Base-by-base conservation (phyloP, 2,329 filamentous ascomycete species). In the Aspergillus sergii region DNA sequence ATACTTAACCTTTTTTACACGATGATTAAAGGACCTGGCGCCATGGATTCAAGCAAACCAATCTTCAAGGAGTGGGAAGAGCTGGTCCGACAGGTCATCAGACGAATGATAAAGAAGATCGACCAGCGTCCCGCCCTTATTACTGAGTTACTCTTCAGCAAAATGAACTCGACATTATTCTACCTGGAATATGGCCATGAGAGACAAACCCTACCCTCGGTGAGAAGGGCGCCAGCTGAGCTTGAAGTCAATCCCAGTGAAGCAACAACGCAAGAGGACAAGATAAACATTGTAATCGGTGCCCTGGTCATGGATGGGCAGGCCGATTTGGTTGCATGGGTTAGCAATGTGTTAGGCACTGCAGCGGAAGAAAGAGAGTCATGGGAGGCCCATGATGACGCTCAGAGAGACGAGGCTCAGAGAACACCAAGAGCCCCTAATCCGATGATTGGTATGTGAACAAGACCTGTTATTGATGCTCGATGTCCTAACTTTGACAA, bases 131-230 rank as follows among this genome's bases (percentile, higher is more conserved):
- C 93, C 0, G 92, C 94, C 66, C 82, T 97, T 46, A 85, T 96
- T 57, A 90, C 96, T 0, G 95, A 99, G 78, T 88, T 99, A 84
- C 83, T 99, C 16, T 99, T 99, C 78, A 96, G 92, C 76, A 99
- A 99, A 78, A 91, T 93, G 62, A 89, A 89, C 58, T 86, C 87
- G 53, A 97, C 92, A 0, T 86, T 93, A 0, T 92, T 91, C 78
- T 98, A 93, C 74, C 85, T 99, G 6, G 94, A 98, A 73, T 93
- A 94, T 72, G 95, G 95, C 0, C 91, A 92, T 69, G 93, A 97
- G 72, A 92, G 89, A 73, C 93, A 94, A 68, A 87, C 89, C 0
- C 75, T 89, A 28, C 85, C 85, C 23, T 82, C 84, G n/a, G 85
- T 88, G 50, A 86, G 89, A 11, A 87, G 87, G 68, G 86, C 92